These are phyloP conservation scores for Fusarium sterilihyphosum DNA, from an alignment of 2,329 filamentous ascomycete genomes.

Conservation along the genomic window DNA sequence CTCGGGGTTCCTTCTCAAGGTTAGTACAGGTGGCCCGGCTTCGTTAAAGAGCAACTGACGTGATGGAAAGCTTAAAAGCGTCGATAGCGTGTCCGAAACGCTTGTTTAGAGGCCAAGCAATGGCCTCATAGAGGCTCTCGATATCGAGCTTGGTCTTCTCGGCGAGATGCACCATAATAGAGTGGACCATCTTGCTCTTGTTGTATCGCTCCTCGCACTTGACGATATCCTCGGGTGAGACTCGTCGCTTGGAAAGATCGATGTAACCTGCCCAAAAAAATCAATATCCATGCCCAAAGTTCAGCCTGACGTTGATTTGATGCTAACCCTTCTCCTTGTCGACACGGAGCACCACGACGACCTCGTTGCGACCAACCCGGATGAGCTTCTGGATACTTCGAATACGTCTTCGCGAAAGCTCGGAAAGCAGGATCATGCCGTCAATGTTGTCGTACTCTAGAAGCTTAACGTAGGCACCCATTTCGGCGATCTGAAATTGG, in stretches of 20 bases:
- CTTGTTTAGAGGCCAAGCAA: constrained; percentile 97
- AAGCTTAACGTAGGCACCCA: constrained; percentile 99
- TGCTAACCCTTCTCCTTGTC: constrained; percentile 94
- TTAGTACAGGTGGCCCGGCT: constrained; percentile 12
- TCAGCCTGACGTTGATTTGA: background rate
- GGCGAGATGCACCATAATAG: constrained; percentile 97
- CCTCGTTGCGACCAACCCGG: constrained; percentile 96
- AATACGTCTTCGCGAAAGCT: constrained; percentile 97
- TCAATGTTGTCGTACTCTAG: constrained; percentile 99
- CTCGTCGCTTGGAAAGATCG: constrained; percentile 97
- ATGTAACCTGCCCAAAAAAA: constrained; percentile 73
- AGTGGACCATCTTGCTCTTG: constrained; percentile 99
- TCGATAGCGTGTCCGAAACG: constrained; percentile 97
- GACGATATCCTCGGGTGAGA: constrained; percentile 95
- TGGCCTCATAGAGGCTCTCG: constrained; percentile 90
- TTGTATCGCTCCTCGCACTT: constrained; percentile 99
- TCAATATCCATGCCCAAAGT: constrained; percentile 40
- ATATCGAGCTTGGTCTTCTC: constrained; percentile 97
- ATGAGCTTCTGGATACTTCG: constrained; percentile 99
- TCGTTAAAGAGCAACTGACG: constrained; percentile 62
- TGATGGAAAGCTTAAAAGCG: constrained; percentile 99
- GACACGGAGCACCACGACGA: constrained; percentile 97
- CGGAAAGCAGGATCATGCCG: constrained; percentile 98
- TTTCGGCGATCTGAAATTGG: constrained; percentile 85
- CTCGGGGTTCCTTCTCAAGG: constrained; percentile 78